Evolutionary conservation across 2,329 filamentous ascomycete species (phyloP).

Genomic region (Diplodia mutila): DNA sequence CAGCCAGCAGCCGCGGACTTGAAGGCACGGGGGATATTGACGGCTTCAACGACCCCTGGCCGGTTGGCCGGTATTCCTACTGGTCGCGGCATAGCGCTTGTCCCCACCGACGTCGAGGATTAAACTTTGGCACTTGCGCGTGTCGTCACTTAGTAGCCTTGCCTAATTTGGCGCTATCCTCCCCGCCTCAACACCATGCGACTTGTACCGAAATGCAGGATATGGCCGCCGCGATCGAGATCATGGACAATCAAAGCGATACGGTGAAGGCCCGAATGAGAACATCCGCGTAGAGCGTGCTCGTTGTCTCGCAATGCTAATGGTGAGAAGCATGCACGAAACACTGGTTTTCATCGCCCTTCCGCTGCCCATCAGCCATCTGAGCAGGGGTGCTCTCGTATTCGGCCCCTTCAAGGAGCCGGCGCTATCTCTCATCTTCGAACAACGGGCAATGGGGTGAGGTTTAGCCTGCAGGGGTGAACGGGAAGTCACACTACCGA

Average conservation of each 20-base stretch:
- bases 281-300: not conserved
- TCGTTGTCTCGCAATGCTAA: not conserved
- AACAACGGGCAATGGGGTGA: not conserved
- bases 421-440: not conserved
- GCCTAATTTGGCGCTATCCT: not conserved
- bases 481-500: not conserved
- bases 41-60: not conserved
- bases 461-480: not conserved
- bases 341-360: too few relatives aligned
- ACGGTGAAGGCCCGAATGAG: not conserved
- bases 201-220: not conserved
- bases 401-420: not conserved
- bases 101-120: not conserved
- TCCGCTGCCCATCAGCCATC: not conserved
- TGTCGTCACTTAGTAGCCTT: slow-evolving; percentile 11
- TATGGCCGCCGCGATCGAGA: not conserved
- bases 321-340: too few relatives aligned
- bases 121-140: slow-evolving; percentile 17
- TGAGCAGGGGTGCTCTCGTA: not conserved
- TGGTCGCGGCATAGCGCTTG: slow-evolving; percentile 1
- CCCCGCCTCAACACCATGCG: slow-evolving; percentile 15
- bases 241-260: too few relatives aligned
- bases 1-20: not conserved
- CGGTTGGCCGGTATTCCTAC: not conserved
- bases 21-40: not conserved